phyloP scores from a whole-genome alignment of 2,329 filamentous ascomycete species.

The Alternaria conjuncta region DNA sequence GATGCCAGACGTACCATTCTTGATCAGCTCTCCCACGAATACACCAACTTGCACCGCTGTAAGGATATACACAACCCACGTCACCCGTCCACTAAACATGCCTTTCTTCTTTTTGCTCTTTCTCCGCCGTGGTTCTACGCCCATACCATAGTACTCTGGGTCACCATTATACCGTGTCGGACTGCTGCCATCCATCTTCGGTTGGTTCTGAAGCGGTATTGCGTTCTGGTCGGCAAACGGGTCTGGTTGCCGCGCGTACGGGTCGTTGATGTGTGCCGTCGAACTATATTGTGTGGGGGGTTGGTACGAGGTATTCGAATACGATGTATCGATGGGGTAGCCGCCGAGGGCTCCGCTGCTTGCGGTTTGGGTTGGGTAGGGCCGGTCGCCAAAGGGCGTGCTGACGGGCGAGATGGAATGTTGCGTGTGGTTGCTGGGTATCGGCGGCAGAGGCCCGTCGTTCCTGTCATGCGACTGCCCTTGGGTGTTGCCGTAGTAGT shows the following conservation, averaged over 20 bases:
- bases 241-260: slow-evolving; percentile 56
- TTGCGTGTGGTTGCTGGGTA: slow-evolving; percentile 33
- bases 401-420: slow-evolving; percentile 44
- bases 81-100: slow-evolving; percentile 65
- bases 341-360: slow-evolving; percentile 60
- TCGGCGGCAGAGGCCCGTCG: slow-evolving; percentile 48
- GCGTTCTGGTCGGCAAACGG: slow-evolving; percentile 57
- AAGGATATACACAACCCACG: slow-evolving; percentile 84
- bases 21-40: slow-evolving; percentile 87
- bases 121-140: slow-evolving; percentile 16
- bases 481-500: slow-evolving; percentile 65
- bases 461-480: slow-evolving; percentile 20
- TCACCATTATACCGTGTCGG: slow-evolving; percentile 47
- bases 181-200: slow-evolving; percentile 47
- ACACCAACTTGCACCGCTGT: slow-evolving; percentile 79
- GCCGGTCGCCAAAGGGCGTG: slow-evolving; percentile 45
- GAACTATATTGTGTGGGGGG: slow-evolving; percentile 31
- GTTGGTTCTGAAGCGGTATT: slow-evolving; percentile 54
- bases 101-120: slow-evolving; percentile 54
- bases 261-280: slow-evolving; percentile 40
- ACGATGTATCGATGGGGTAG: slow-evolving; percentile 59
- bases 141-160: slow-evolving; percentile 46
- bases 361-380: slow-evolving; percentile 50
- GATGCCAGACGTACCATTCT: slow-evolving; percentile 69
- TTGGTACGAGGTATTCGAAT: slow-evolving; percentile 55